These are phyloP conservation scores for Penicillium soppii DNA, from an alignment of 495 filamentous ascomycete genomes.

Conservation along the genomic window DNA sequence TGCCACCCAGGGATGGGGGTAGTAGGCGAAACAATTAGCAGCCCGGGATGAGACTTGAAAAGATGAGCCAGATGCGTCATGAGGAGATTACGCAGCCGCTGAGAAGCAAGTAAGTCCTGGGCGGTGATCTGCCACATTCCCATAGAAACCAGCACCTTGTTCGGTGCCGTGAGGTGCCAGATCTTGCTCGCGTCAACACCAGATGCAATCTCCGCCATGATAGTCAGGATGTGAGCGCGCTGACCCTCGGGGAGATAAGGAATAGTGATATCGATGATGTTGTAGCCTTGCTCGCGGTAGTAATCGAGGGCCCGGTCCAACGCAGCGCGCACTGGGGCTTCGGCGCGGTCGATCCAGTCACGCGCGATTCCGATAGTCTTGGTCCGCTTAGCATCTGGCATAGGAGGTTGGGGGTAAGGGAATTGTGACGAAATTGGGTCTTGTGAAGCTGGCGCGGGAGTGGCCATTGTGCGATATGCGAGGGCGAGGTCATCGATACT, in stretches of 20 bases:
- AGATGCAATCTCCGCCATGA: constrained; percentile 65
- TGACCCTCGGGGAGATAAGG: constrained; percentile 75
- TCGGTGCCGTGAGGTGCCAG: constrained; percentile 61
- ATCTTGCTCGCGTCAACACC: constrained; percentile 39
- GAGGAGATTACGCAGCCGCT: constrained; percentile 69
- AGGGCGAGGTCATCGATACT: constrained; percentile 81
- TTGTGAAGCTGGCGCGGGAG: constrained; percentile 58
- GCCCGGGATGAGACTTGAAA: constrained; percentile 67
- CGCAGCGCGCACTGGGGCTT: constrained; percentile 57
- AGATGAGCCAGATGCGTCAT: constrained; percentile 82
- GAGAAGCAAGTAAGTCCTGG: constrained; percentile 69
- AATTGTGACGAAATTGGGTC: constrained; percentile 52
- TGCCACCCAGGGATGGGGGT: constrained; percentile 75
- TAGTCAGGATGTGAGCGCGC: constrained; percentile 76
- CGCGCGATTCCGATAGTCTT: constrained; percentile 68
- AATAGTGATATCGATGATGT: constrained; percentile 68
- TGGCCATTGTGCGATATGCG: constrained; percentile 73
- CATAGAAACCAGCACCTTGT: constrained; percentile 69
- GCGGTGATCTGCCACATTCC: constrained; percentile 60
- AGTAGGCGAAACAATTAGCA: constrained; percentile 80
- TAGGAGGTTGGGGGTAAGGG: constrained; percentile 38
- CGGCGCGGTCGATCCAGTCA: constrained; percentile 72
- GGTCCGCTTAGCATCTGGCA: constrained; percentile 28
- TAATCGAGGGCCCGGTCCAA: constrained; percentile 62
- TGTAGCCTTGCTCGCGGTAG: constrained; percentile 63